These are phyloP conservation scores for Candida cerambycidarum DNA, from an alignment of 805 yeast species.

Conservation along the genomic window DNA sequence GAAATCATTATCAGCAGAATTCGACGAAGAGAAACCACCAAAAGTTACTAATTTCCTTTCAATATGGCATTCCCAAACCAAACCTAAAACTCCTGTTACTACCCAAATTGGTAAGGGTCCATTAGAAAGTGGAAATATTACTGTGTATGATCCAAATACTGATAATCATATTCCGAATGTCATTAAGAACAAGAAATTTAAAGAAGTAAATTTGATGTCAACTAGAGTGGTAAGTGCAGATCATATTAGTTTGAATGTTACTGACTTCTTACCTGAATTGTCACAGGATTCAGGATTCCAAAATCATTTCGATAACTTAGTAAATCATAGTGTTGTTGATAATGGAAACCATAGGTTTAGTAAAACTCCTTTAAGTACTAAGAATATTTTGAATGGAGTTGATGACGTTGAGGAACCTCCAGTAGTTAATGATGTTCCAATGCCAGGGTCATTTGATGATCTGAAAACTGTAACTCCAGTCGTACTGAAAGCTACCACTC, in stretches of 20 bases:
- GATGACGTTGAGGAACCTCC: constrained; percentile 9
- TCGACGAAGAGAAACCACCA: constrained; percentile 28
- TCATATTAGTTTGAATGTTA: constrained; percentile 40
- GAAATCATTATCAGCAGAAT: constrained; percentile 42
- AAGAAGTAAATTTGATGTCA: constrained; percentile 42
- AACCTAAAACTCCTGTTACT: constrained; percentile 13
- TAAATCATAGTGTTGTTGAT: constrained; percentile 12
- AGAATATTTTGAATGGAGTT: constrained; percentile 29
- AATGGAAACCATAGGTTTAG: constrained; percentile 22
- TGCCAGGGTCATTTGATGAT: neutral
- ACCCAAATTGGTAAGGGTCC: constrained; percentile 3
- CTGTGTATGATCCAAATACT: constrained; percentile 14
- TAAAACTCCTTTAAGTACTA: constrained; percentile 27
- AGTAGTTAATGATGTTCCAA: neutral
- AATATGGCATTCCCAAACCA: constrained; percentile 44
- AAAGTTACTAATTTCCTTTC: constrained; percentile 31
- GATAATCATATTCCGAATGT: constrained; percentile 27
- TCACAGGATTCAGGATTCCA: constrained; percentile 51
- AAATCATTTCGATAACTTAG: constrained; percentile 35
- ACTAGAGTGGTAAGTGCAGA: constrained; percentile 45
- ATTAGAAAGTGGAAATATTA: constrained; percentile 13
- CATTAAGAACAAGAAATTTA: constrained; percentile 31
- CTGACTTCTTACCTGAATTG: constrained; percentile 46
- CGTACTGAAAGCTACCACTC: neutral
- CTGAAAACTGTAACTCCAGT: neutral